phyloP scores from a whole-genome alignment of 495 filamentous ascomycete genomes.

The Xylaria scruposa region DNA sequence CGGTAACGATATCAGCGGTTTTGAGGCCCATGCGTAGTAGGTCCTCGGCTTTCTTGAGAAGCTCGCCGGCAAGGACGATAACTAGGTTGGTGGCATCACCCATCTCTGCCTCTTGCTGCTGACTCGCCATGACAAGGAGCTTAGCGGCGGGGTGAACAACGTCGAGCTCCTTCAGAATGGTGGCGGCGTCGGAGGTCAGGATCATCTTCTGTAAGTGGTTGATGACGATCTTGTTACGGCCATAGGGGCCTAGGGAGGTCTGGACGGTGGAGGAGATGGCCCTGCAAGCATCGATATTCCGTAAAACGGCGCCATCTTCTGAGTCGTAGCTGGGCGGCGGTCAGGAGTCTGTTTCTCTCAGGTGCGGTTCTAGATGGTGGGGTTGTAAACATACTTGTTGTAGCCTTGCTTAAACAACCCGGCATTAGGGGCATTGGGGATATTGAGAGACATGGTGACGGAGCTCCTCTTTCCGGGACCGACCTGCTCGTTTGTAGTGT shows the following conservation, averaged over 20 bases:
- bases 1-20: conserved; percentile 92
- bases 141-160: conserved; percentile 99
- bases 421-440: conserved; percentile 89
- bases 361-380: conserved; percentile 26
- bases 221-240: conserved; percentile 99
- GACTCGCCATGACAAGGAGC: conserved; percentile 97
- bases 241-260: conserved; percentile 95
- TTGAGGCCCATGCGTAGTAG: conserved; percentile 94
- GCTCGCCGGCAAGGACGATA: conserved; percentile 92
- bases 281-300: conserved; percentile 98
- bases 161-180: conserved; percentile 95
- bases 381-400: conserved; percentile 73
- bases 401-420: conserved; percentile 97
- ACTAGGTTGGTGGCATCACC: conserved; percentile 98
- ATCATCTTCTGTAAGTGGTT: conserved; percentile 99
- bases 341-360: conserved; percentile 26
- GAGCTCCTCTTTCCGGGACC: conserved; percentile 21
- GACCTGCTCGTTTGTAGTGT: conserved; percentile 17
- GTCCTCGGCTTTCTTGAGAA: conserved; percentile 97
- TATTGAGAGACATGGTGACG: conserved; percentile 86
- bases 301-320: conserved; percentile 97
- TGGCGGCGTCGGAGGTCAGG: conserved; percentile 95
- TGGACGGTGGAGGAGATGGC: conserved; percentile 95
- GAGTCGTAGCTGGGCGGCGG: conserved; percentile 77
- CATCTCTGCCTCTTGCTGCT: conserved; percentile 99